Evolutionary conservation across 148 eudicot species (phyloP).

Genomic region (Gaultheria prostrata): DNA sequence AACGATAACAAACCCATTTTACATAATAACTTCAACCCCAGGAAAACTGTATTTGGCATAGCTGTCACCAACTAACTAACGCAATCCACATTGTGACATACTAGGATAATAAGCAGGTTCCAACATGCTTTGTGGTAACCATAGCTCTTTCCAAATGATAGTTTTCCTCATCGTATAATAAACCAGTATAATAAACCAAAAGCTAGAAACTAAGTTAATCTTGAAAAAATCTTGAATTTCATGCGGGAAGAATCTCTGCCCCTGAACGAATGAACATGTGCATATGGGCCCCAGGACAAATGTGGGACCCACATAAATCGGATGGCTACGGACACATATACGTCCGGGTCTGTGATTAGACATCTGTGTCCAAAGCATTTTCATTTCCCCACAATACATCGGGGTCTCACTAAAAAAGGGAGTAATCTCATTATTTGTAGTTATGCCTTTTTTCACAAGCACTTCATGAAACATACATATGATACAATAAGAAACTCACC

Average conservation of each 20-base stretch:
- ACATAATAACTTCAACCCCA: neutral
- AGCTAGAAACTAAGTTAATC: neutral
- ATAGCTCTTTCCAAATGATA: neutral
- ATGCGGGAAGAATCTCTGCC: neutral
- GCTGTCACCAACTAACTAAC: neutral
- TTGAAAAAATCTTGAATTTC: neutral
- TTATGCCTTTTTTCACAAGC: neutral
- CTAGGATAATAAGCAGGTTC: neutral
- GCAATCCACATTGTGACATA: neutral
- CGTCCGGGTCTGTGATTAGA: neutral
- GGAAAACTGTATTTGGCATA: neutral
- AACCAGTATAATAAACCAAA: neutral
- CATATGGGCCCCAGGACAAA: neutral
- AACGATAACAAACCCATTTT: neutral
- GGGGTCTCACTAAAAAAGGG: neutral
- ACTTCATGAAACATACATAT: neutral
- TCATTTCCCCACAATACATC: neutral
- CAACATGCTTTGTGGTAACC: neutral
- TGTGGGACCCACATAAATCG: neutral
- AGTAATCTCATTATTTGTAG: neutral
- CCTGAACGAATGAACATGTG: neutral
- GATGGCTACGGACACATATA: neutral
- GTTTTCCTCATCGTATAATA: neutral
- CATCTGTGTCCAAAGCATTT: neutral
- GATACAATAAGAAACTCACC: constrained; percentile 34